Evolutionary conservation across 306 rosid genomes (phyloP).

Genomic region (Malus asiatica): DNA sequence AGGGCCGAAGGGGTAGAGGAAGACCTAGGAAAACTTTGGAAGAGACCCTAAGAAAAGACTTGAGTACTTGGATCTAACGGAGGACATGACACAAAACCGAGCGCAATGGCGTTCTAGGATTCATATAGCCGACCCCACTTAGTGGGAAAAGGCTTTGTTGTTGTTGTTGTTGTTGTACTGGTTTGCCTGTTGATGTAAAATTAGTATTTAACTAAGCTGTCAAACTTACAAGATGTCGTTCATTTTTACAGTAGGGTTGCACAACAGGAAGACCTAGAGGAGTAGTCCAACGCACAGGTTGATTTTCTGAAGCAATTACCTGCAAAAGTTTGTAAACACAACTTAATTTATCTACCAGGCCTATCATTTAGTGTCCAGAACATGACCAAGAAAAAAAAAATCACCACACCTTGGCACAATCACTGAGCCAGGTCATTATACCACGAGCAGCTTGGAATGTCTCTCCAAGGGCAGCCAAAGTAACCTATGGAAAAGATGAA

Average conservation of each 20-base stretch:
- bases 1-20: no score
- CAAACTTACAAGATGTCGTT: slow-evolving; percentile 65
- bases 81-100: no score
- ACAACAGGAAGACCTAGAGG: slow-evolving; percentile 92
- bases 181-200: not conserved
- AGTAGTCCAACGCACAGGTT: slow-evolving; percentile 82
- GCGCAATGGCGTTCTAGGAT: no score
- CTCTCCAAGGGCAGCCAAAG: slow-evolving; percentile 88
- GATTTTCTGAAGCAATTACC: slow-evolving; percentile 75
- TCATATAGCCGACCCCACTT: no score
- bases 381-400: not conserved
- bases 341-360: slow-evolving; percentile 2
- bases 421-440: slow-evolving; percentile 86
- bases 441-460: slow-evolving; percentile 84
- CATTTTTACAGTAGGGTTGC: slow-evolving; percentile 72
- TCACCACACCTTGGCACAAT: slow-evolving; percentile 65
- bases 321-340: slow-evolving; percentile 22
- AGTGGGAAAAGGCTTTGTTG: no score
- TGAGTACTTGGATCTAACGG: no score
- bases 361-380: slow-evolving; percentile 4
- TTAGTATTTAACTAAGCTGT: not conserved
- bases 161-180: no score
- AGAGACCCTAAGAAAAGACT: no score
- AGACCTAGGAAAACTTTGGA: no score
- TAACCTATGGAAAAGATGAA: slow-evolving; percentile 43